Percentiles rank a stretch among this genome's conserved stretches.
These are phyloP conservation scores for Ottelia alismoides DNA, from an alignment of 106 monocot genomes.

Conservation along the genomic window DNA sequence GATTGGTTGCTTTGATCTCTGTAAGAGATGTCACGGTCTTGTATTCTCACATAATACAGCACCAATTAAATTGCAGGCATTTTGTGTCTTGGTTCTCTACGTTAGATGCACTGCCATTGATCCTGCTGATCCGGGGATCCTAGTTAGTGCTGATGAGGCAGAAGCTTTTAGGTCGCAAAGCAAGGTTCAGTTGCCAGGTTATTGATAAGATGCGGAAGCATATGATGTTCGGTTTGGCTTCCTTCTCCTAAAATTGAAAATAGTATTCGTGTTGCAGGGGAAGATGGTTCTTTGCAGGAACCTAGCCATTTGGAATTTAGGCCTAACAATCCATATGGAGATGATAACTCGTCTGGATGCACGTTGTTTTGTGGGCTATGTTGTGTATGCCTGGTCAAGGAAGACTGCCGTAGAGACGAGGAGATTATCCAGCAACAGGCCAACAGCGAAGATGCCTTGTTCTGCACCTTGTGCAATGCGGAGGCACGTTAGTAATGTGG, in stretches of 20 bases:
- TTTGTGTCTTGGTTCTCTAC: constrained; percentile 61
- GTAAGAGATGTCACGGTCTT: no score
- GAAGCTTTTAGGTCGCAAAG: constrained; percentile 19
- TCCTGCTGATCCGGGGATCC: constrained; percentile 63
- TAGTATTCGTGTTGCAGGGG: background rate
- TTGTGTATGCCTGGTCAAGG: constrained; percentile 40
- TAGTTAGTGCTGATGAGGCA: constrained; percentile 13
- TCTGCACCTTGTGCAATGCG: constrained; percentile 72
- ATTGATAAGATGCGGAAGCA: constrained; percentile 4
- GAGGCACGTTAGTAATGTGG: no score
- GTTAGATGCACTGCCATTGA: constrained; percentile 69
- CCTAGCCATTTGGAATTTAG: background rate
- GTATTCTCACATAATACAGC: no score
- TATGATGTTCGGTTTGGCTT: background rate
- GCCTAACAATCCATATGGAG: background rate
- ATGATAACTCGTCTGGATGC: background rate
- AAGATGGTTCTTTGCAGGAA: background rate
- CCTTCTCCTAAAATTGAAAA: background rate
- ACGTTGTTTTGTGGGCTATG: constrained; percentile 7
- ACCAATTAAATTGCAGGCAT: no score
- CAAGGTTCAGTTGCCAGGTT: constrained; percentile 10
- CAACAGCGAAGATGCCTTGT: constrained; percentile 36
- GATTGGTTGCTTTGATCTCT: no score
- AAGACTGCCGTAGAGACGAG: constrained; percentile 43
- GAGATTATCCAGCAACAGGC: constrained; percentile 17